phyloP scores from a whole-genome alignment of 1,284 basidiomycete species.

The Lignosus rhinocerotis region DNA sequence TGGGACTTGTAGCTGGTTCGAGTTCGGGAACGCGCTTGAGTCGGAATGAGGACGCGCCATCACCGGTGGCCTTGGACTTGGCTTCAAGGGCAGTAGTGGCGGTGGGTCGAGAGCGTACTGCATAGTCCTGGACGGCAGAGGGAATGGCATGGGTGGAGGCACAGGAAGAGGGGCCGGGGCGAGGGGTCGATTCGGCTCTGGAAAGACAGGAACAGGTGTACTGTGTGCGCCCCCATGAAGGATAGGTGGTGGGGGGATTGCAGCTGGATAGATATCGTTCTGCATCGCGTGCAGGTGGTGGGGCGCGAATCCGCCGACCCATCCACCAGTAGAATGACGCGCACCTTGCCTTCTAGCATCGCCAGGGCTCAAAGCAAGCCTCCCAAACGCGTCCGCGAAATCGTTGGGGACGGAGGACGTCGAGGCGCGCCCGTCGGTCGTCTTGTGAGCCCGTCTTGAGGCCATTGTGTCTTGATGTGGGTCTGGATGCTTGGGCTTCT shows the following conservation, averaged over 20 bases:
- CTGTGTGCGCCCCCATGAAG: neutral
- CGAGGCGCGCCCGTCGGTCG: slow-evolving; percentile 8
- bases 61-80: slow-evolving; percentile 3
- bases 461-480: slow-evolving; percentile 1
- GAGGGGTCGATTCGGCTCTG: slow-evolving; percentile 11
- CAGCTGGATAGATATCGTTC: neutral
- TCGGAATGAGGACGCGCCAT: slow-evolving; percentile 22
- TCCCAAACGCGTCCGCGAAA: slow-evolving; percentile 14
- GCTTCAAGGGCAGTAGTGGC: slow-evolving; percentile 19
- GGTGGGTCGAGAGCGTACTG: slow-evolving; percentile 49
- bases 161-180: slow-evolving; percentile 33
- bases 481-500: slow-evolving; percentile 17
- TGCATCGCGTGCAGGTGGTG: slow-evolving; percentile 3
- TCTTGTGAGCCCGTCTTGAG: neutral
- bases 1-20: slow-evolving; percentile 7
- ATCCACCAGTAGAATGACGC: slow-evolving; percentile 6
- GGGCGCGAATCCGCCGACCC: slow-evolving; percentile 36
- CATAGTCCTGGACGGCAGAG: slow-evolving; percentile 55
- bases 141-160: slow-evolving; percentile 42
- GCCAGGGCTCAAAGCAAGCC: slow-evolving; percentile 7
- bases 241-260: slow-evolving; percentile 8
- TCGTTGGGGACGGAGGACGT: slow-evolving; percentile 5
- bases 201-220: slow-evolving; percentile 7
- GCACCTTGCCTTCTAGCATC: slow-evolving; percentile 2
- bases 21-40: slow-evolving; percentile 7